Conservation (phyloP, 345 rosid species). For the Salix brachista region DNA sequence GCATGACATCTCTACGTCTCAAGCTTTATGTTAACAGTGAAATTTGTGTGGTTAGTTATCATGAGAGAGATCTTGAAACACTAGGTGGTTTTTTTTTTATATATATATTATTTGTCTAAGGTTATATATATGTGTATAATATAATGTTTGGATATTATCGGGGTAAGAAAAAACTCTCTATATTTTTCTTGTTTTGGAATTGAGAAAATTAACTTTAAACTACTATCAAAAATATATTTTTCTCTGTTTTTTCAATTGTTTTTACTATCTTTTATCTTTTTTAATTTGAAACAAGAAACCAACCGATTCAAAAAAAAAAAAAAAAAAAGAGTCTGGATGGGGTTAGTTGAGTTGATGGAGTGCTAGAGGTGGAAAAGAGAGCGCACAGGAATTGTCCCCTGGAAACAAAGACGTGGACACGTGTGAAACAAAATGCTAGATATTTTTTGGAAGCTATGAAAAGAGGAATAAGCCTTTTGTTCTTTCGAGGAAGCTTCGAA, state of each 20-base stretch:
- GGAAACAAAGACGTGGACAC: not conserved
- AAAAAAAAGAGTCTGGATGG: not conserved
- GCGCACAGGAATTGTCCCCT: not conserved
- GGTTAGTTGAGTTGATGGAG: not conserved
- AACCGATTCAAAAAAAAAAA: no score
- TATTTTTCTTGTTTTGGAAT: no score
- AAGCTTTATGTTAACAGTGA: not conserved
- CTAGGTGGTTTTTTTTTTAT: not conserved
- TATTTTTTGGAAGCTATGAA: not conserved
- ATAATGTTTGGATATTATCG: no score
- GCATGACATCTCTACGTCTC: not conserved
- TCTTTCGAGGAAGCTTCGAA: not conserved
- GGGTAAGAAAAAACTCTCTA: no score
- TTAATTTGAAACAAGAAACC: not conserved
- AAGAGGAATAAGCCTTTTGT: not conserved
- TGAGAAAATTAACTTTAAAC: no score
- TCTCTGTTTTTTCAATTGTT: not conserved
- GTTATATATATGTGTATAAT: no score
- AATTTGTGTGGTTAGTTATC: not conserved
- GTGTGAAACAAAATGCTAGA: not conserved
- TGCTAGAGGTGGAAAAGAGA: not conserved
- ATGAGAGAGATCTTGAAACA: not conserved
- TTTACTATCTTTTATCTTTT: no score
- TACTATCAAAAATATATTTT: not conserved
- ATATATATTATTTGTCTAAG: not conserved